These are phyloP conservation scores for Pseudozyma tsukubaensis DNA, from an alignment of 1,284 basidiomycete species.

Conservation along the genomic window DNA sequence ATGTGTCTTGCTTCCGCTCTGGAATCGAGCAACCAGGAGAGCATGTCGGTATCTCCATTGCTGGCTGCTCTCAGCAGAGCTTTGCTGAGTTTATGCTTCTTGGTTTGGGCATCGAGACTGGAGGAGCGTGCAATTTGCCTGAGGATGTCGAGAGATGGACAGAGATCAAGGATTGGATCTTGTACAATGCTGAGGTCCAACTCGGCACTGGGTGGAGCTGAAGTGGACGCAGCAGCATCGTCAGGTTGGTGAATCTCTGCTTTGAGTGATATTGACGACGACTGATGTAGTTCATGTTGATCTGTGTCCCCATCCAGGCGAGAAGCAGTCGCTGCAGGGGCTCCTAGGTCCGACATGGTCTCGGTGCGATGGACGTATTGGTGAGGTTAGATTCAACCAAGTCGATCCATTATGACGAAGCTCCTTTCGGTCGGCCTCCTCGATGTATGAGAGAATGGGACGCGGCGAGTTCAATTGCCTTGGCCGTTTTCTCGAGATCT, in stretches of 20 bases:
- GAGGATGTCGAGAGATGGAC: constrained; percentile 51
- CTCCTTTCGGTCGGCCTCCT: too few relatives aligned
- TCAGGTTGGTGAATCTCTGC: constrained; percentile 4
- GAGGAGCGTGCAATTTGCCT: constrained; percentile 34
- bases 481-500: too few relatives aligned
- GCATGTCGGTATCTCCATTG: constrained; percentile 59
- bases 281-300: not conserved
- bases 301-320: not conserved
- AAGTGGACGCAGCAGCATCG: not conserved
- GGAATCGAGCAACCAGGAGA: constrained; percentile 56
- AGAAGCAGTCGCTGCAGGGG: not conserved
- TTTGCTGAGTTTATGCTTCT: constrained; percentile 32
- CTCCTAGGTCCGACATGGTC: not conserved
- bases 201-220: constrained; percentile 4
- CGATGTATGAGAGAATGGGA: too few relatives aligned
- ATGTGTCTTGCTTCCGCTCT: constrained; percentile 29
- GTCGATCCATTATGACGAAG: too few relatives aligned
- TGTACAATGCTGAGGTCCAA: constrained; percentile 41
- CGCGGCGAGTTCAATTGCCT: too few relatives aligned
- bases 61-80: constrained; percentile 52
- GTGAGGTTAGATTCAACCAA: not conserved
- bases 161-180: constrained; percentile 53
- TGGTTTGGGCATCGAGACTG: constrained; percentile 9
- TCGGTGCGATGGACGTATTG: not conserved
- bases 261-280: constrained; percentile 10